Evolutionary conservation across 805 yeast species (phyloP), one percentile per base, ranked within the genome.

Genomic region (Lipomyces starkeyi): DNA sequence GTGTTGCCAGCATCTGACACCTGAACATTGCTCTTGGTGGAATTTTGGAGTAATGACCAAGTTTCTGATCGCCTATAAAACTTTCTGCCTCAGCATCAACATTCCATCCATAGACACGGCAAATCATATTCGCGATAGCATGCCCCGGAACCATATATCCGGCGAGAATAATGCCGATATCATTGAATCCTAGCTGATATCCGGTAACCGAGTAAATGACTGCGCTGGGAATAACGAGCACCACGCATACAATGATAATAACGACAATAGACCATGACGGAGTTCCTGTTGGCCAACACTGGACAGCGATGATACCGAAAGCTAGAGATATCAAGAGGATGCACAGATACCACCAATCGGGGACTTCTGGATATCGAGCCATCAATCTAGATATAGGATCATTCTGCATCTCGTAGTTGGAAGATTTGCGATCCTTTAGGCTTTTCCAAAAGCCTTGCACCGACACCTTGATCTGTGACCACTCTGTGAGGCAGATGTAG

Each of bases 331-430:
- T 77, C 2, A 80, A 70, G 7, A 87, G 79, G 34, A 88, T 80
- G 13, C 79, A 70, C 17, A 85, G 64, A 53, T 84, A 89, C 91
- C 92, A 88, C 88, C 88, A 87, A 71, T 87, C 90, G 0, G 96
- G 95, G 22, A 88, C 91, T 71, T 89, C 92, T 49, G 83, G 83
- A 76, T 89, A 88, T 63, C 77, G 79, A 58, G 72, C 75, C 86
- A 85, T 86, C 73, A 86, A 81, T 67, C 87, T 83, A 8, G 90
- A 81, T 63, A 87, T 54, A 17, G 63, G 35, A 35, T 67, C 71
- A 11, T 37, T 59, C 82, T 69, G 88, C 80, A 90, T 93, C 27
- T 87, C 91, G 71, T 88, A 67, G 52, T 91, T 57, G 82, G 83
- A 76, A 88, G 87, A 63, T 77, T 79, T 55, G 71, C 76, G 86